phyloP scores from a whole-genome alignment of 1,284 basidiomycete species.

The Agroathelia rolfsii region DNA sequence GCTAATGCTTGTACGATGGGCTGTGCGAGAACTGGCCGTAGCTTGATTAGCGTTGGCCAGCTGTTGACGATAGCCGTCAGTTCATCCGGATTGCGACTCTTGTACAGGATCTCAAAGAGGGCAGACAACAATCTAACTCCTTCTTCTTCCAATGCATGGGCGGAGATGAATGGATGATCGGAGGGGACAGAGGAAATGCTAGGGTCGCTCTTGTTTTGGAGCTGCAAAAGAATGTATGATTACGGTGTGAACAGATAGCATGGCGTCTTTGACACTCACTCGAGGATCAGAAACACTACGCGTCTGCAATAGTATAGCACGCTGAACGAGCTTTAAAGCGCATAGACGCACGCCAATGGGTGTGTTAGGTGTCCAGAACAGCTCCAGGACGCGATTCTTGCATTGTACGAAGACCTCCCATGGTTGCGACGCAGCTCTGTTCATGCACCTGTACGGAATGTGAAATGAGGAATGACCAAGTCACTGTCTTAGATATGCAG shows the following conservation, averaged over 20 bases:
- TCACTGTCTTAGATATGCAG: constrained; percentile 2
- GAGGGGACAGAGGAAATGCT: constrained; percentile 72
- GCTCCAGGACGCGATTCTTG: constrained; percentile 68
- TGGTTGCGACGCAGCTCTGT: constrained; percentile 47
- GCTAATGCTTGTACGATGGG: constrained; percentile 72
- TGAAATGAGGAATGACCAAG: constrained; percentile 7
- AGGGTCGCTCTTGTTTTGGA: constrained; percentile 78
- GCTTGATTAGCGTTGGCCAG: constrained; percentile 69
- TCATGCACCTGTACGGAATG: constrained; percentile 44
- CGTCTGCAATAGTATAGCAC: constrained; percentile 84
- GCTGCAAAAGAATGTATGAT: constrained; percentile 28
- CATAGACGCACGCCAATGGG: constrained; percentile 69
- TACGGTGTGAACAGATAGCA: constrained; percentile 2
- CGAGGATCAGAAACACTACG: constrained; percentile 82
- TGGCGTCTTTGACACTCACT: constrained; percentile 33
- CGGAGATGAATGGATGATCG: constrained; percentile 80
- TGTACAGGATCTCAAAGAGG: constrained; percentile 73
- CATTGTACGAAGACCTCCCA: constrained; percentile 65
- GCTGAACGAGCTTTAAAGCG: constrained; percentile 89
- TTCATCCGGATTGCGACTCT: constrained; percentile 71
- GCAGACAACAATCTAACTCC: constrained; percentile 76
- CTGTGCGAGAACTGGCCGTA: constrained; percentile 71
- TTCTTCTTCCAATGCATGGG: constrained; percentile 70
- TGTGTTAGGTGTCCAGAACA: constrained; percentile 46
- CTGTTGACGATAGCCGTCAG: constrained; percentile 86